Evolutionary conservation across 306 rosid species (phyloP).

Genomic region (Trifolium fragiferum): DNA sequence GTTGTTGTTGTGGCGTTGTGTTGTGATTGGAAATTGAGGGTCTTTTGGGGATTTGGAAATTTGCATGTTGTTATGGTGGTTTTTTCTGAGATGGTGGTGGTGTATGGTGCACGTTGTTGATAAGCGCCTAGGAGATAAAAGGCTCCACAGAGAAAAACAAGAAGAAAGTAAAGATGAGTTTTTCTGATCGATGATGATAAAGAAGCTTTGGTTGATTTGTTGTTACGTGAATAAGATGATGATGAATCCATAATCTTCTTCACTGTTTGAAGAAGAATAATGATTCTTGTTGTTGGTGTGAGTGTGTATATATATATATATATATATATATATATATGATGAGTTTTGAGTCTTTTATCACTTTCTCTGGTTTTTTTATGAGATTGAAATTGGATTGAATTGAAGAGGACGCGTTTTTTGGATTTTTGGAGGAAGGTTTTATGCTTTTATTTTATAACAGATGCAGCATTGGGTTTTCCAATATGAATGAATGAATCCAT

Average conservation of each 20-base stretch:
- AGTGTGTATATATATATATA: too few species aligned
- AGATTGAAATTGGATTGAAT: too few species aligned
- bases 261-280: too few species aligned
- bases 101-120: slow-evolving; percentile 27
- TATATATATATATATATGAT: too few species aligned
- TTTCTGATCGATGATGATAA: background rate
- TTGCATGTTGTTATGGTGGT: slow-evolving; percentile 32
- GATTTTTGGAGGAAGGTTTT: too few species aligned
- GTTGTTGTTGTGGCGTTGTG: slow-evolving; percentile 38
- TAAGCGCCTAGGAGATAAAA: slow-evolving; percentile 62
- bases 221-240: background rate
- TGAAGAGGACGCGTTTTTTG: too few species aligned
- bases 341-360: too few species aligned
- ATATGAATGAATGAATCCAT: too few species aligned
- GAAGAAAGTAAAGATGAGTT: slow-evolving; percentile 40
- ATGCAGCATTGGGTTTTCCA: too few species aligned
- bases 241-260: background rate
- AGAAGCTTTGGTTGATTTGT: background rate
- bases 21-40: slow-evolving; percentile 50
- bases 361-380: too few species aligned
- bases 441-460: too few species aligned
- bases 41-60: background rate
- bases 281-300: too few species aligned
- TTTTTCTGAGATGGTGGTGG: background rate
- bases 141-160: slow-evolving; percentile 57